A percentile compares a stretch with the other conserved stretches of the same genome.
These are phyloP conservation scores for Triticum monococcum DNA, from an alignment of 176 grass and related monocot species.

Conservation along the genomic window DNA sequence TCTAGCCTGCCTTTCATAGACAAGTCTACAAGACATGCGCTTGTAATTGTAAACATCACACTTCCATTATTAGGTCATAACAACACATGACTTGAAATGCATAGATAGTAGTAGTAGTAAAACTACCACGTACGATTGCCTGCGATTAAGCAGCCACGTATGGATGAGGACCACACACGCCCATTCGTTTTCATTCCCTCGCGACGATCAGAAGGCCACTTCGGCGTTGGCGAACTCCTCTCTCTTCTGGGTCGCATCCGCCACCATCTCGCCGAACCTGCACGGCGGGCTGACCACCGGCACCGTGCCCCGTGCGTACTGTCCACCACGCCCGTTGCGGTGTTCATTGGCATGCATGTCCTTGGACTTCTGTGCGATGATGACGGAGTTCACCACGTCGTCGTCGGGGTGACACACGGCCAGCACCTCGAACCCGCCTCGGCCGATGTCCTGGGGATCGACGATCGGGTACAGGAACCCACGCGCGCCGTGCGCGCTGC, in stretches of 20 bases:
- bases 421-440: constrained; percentile 59
- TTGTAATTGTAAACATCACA: background rate
- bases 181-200: background rate
- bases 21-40: background rate
- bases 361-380: constrained; percentile 50
- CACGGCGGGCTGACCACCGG: constrained; percentile 31
- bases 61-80: background rate
- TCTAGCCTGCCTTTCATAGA: background rate
- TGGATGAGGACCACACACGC: background rate
- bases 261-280: constrained; percentile 41
- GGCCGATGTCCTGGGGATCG: constrained; percentile 38
- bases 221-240: constrained; percentile 25
- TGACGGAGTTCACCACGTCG: constrained; percentile 71
- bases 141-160: background rate
- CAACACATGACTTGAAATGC: background rate
- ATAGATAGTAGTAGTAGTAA: background rate
- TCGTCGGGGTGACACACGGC: constrained; percentile 62
- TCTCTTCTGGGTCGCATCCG: background rate
- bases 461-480: constrained; percentile 85
- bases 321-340: background rate
- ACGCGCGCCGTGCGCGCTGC: constrained; percentile 77
- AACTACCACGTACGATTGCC: background rate
- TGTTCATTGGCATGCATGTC: background rate
- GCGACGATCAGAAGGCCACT: constrained; percentile 8
- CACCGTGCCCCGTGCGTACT: background rate